Conservation (phyloP, 371 early-diverging fungal genomes). For the Mucor irregularis region DNA sequence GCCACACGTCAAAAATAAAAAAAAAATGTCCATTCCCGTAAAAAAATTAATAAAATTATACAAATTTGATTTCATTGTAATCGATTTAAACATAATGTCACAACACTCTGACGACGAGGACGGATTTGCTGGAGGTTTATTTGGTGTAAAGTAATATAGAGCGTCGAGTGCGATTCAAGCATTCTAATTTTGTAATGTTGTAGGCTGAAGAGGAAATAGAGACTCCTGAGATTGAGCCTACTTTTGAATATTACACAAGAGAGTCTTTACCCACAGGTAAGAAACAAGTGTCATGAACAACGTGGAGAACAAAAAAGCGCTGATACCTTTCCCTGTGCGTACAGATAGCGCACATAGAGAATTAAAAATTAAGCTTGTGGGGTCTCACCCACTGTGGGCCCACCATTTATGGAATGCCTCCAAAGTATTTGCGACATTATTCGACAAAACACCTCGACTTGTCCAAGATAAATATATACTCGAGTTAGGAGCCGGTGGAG, state of each 20-base stretch:
- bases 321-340: neutral
- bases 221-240: conserved; percentile 50
- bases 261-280: conserved; percentile 14
- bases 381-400: conserved; percentile 86
- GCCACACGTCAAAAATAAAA: neutral
- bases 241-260: conserved; percentile 53
- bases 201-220: conserved; percentile 39
- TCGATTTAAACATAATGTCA: conserved; percentile 20
- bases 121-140: conserved; percentile 46
- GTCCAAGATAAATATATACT: conserved; percentile 68
- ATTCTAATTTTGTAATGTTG: neutral
- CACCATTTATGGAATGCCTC: conserved; percentile 94
- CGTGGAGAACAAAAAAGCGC: no score
- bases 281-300: no score
- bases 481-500: conserved; percentile 92
- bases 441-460: conserved; percentile 67
- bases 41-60: neutral
- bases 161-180: no score
- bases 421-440: conserved; percentile 73
- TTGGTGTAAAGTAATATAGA: conserved; percentile 39
- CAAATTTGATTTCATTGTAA: neutral
- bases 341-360: conserved; percentile 6
- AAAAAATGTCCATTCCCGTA: neutral
- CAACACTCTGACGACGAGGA: conserved; percentile 38
- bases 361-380: conserved; percentile 67